Base-by-base conservation (phyloP, 768 basidiomycete genomes). In the Podaxis sp. region DNA sequence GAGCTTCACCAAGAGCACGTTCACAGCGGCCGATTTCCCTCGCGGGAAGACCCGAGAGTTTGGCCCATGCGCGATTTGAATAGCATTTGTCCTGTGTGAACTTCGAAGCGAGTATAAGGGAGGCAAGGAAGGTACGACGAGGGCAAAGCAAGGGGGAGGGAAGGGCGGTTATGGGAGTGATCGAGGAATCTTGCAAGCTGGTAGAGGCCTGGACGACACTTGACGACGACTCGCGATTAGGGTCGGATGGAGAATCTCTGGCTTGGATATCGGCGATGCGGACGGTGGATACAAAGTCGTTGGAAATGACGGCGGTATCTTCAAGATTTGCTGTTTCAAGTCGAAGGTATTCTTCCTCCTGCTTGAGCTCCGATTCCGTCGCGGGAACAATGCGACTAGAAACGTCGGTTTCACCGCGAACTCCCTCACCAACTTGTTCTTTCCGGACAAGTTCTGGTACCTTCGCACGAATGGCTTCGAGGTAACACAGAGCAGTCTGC, bases 21-120 rank as follows among this genome's bases (percentile, higher is more conserved):
- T 98, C 96, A 70, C 93, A 95, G 17, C 87, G 84, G 41, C 92
- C 88, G 56, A 98, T 91, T 78, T 98, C 95, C 46, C 87, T 78
- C 4, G 93, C 87, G 0, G 89, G 86, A 2, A 98, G 82, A 17
- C 95, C 94, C n/a, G 91, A 91, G 5, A 98, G 83, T 70, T 95
- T 95, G 1, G 92, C 91, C 96, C 96, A 97, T 17, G 95, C 95
- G 28, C 87, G 86, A 72, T 97, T 96, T 13, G 93, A 95, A 69
- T 96, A 97, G 48, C 91, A 93, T 56, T 92, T 88, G 70, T 98
- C 95, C 77, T 96, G 94, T 65, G 91, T 87, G 71, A 96, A 96
- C 69, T 98, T 98, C 15, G 91, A 90, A 0, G 95, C 96, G 56
- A 94, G 81, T 60, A 98, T 93, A 46, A 98, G 78, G 0, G 92